Evolutionary conservation across 2,329 filamentous ascomycete genomes (phyloP).

Genomic region (Microcera coccophila): DNA sequence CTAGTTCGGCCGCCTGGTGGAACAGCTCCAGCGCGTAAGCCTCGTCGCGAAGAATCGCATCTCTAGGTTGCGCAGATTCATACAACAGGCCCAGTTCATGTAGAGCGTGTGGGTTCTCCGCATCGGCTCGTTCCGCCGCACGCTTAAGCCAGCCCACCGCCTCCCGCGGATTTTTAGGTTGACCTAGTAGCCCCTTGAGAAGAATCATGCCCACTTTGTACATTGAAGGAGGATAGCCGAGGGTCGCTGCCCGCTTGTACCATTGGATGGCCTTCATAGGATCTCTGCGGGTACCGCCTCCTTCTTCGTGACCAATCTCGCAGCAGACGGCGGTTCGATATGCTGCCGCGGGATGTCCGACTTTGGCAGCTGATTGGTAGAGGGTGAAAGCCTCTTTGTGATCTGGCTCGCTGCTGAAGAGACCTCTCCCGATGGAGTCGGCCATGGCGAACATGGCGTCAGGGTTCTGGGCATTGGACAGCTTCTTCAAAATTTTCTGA

Average conservation of each 20-base stretch:
- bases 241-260: constrained; percentile 88
- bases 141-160: constrained; percentile 90
- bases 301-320: constrained; percentile 91
- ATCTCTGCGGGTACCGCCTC: constrained; percentile 86
- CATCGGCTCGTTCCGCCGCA: constrained; percentile 81
- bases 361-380: constrained; percentile 90
- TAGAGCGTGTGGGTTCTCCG: constrained; percentile 88
- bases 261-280: constrained; percentile 94
- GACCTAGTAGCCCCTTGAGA: constrained; percentile 88
- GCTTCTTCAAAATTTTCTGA: constrained; percentile 86
- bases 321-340: constrained; percentile 97
- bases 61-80: constrained; percentile 61
- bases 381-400: constrained; percentile 89
- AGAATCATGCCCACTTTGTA: constrained; percentile 98
- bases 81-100: constrained; percentile 76
- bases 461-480: constrained; percentile 66
- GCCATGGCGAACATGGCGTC: constrained; percentile 94
- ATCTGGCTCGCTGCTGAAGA: constrained; percentile 74
- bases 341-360: constrained; percentile 78
- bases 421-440: constrained; percentile 80
- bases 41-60: constrained; percentile 76
- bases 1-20: constrained; percentile 77
- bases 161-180: constrained; percentile 76
- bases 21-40: constrained; percentile 77
- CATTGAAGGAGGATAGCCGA: constrained; percentile 92